Evolutionary conservation across 768 basidiomycete species (phyloP), one percentile per base, ranked within the genome.

Genomic region (Pleurotus giganteus): DNA sequence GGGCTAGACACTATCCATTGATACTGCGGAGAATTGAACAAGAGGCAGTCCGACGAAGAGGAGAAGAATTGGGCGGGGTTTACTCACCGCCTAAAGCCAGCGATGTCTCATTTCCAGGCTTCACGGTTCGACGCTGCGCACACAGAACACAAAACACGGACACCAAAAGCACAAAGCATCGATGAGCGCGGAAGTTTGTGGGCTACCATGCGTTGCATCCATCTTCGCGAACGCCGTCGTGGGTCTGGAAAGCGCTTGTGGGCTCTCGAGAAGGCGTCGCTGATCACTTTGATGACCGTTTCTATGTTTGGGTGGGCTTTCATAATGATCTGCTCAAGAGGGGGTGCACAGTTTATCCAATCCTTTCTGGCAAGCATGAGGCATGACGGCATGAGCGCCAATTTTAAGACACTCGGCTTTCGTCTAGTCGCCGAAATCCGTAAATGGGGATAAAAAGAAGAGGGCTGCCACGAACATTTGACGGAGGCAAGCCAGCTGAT

Each of bases 61-160:
- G n/a, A n/a, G n/a, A n/a, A n/a, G n/a, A n/a, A n/a, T n/a, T n/a
- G n/a, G n/a, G n/a, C 39, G 39, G 39, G 12, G n/a, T 41, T 32
- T n/a, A 34, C n/a, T 19, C 27, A 36, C 34, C 34, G 49, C 49
- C 21, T 37, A 37, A 51, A 51, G 34, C 31, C 49, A 11, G 37
- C 49, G 32, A 26, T 24, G n/a, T 24, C 49, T 51, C 49, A 51
- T 34, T 37, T 51, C 49, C 49, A 12, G n/a, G 49, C 4, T 17
- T 34, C 31, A 24, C 34, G 34, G 32, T 15, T 37, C 26, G 11
- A 34, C 21, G 15, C n/a, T 19, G 23, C 37, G 31, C n/a, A n/a
- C n/a, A n/a, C n/a, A n/a, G n/a, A n/a, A n/a, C n/a, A 13, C 29
- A 19, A 36, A 24, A 34, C 31, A n/a, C 24, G 32, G 31, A 34